These are phyloP conservation scores for Microcera coccophila DNA, from an alignment of 2,329 filamentous ascomycete genomes.

Conservation along the genomic window DNA sequence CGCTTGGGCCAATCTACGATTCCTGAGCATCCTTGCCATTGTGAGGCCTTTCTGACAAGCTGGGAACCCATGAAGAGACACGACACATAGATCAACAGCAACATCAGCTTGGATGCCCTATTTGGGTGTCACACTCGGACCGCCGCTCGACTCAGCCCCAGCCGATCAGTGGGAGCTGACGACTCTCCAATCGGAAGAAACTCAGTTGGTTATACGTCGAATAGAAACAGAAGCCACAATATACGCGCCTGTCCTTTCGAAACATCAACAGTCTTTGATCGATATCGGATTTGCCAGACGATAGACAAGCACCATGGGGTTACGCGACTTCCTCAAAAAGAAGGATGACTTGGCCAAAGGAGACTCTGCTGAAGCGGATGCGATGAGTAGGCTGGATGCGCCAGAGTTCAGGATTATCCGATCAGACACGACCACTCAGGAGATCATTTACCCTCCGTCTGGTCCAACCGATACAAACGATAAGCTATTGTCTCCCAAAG, in stretches of 20 bases:
- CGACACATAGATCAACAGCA: background rate
- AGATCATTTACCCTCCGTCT: conserved; percentile 68
- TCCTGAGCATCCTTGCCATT: background rate
- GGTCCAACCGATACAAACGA: conserved; percentile 28
- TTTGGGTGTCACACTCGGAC: background rate
- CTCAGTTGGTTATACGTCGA: no score
- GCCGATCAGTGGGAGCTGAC: conserved; percentile 11
- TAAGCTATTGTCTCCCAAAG: conserved; percentile 30
- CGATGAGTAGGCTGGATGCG: conserved; percentile 35
- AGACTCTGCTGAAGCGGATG: conserved; percentile 35
- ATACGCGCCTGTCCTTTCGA: no score
- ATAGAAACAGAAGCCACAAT: no score
- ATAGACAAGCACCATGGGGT: conserved; percentile 40
- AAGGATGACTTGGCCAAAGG: conserved; percentile 44
- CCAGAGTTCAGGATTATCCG: conserved; percentile 81
- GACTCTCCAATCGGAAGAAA: no score
- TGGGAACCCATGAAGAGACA: background rate
- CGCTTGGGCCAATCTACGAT: no score
- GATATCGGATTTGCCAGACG: background rate
- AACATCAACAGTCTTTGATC: no score
- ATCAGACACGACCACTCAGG: conserved; percentile 75
- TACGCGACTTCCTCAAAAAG: conserved; percentile 53
- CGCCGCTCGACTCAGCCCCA: conserved; percentile 27
- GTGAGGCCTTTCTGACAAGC: background rate
- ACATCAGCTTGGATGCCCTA: background rate